Evolutionary conservation across 257 asterid genomes (phyloP).

Genomic region (Petunia axillaris): DNA sequence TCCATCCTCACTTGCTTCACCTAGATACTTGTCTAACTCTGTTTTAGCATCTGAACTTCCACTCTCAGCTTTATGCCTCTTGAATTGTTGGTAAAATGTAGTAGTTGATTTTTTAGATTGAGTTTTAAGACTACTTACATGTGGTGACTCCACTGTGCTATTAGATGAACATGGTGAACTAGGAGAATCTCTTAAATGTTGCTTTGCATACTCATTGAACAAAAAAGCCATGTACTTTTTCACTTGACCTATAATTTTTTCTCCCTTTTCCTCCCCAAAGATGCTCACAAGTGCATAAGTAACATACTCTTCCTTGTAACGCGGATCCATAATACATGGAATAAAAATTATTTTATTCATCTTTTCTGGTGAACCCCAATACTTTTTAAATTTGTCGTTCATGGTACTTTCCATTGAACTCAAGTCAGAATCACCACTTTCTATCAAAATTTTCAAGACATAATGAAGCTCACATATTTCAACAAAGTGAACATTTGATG

Average conservation of each 20-base stretch:
- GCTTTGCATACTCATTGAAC: neutral
- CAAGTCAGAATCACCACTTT: neutral
- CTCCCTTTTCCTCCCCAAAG: neutral
- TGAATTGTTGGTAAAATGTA: neutral
- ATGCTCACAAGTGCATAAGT: neutral
- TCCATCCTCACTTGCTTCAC: neutral
- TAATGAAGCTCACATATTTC: slow-evolving; percentile 1
- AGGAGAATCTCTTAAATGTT: neutral
- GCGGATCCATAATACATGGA: neutral
- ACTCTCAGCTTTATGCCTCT: neutral
- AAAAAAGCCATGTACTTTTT: neutral
- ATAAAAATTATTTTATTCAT: neutral
- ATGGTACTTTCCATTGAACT: neutral
- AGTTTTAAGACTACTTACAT: neutral
- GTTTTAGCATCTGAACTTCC: neutral
- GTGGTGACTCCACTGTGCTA: neutral
- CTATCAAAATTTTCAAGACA: neutral
- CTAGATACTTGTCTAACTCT: slow-evolving; percentile 6
- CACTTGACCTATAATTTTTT: neutral
- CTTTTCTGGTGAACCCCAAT: neutral
- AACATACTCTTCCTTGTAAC: neutral
- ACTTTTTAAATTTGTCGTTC: neutral
- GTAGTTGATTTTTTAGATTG: too few species aligned
- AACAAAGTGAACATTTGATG: neutral
- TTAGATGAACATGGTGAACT: neutral